Evolutionary conservation across 192 early-diverging fungal species (phyloP), one percentile per base, ranked within the genome.

Genomic region (Coemansia sp.): DNA sequence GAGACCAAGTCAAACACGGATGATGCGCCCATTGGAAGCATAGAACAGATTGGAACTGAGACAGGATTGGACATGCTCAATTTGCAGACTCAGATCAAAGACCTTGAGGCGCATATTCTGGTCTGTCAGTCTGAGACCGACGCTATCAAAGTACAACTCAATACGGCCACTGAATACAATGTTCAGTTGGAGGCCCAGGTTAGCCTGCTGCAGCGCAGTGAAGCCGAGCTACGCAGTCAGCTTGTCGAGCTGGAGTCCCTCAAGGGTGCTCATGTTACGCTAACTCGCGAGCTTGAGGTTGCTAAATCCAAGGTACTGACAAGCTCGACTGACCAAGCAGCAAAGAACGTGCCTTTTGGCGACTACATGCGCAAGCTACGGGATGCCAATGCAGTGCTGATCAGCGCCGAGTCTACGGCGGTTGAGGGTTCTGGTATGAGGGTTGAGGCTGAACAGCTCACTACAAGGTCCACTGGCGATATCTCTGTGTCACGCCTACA

Each of bases 21-120:
- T 21, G 29, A 62, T 22, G 22, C 52, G 11, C 62, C 49, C 12
- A 41, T 78, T n/a, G 75, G 75, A 26, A 78, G 61, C 29, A 78
- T 78, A 11, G 75, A 78, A 57, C 57, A 52, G 21, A 12, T 65
- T 9, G 37, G n/a, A 52, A 25, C 35, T 1, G 51, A 41, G 39
- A 8, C n/a, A 6, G 29, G 17, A 9, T 31, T 57, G 22, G 45
- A 38, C 3, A 38, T 26, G 19, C 5, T 45, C 1, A 7, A 25
- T 4, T 23, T 62, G 22, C 12, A 49, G 22, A 23, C 52, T 1
- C 39, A 37, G 4, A 17, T 69, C 7, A 12, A 29, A 12, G 31
- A 16, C 0, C 43, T 68, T 19, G 45, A 57, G 17, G 37, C 26
- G 12, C 65, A 35, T 6, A 6, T 57, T 10, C 35, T 19, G 12